Conservation (phyloP, 495 filamentous ascomycete species). For the Tuber indicum region DNA sequence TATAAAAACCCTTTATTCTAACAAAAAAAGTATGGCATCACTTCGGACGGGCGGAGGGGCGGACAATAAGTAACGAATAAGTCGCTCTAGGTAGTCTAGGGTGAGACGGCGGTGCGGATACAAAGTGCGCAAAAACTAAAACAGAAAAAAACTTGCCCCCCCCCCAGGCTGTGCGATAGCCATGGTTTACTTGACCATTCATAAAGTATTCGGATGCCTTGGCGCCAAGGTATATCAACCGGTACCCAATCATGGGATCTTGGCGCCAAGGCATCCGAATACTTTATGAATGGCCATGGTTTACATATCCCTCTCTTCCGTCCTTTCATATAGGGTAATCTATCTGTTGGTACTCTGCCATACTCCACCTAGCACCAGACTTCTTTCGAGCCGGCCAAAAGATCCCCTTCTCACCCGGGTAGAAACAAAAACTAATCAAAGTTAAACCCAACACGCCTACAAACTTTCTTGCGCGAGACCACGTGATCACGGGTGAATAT, state of each 20-base stretch:
- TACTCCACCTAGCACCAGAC: neutral
- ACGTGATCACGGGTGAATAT: neutral
- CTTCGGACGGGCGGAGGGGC: neutral
- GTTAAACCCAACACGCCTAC: neutral
- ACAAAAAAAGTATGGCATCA: neutral
- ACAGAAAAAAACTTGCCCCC: neutral
- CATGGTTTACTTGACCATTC: no score
- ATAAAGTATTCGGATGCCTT: no score
- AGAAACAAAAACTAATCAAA: neutral
- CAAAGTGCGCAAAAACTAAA: neutral
- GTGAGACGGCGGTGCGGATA: neutral
- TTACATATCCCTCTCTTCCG: neutral
- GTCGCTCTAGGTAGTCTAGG: neutral
- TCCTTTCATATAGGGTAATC: neutral
- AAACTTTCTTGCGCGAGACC: neutral
- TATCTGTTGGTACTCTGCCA: neutral
- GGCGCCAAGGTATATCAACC: no score
- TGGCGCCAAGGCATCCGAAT: no score
- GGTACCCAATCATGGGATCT: no score
- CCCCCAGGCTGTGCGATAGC: neutral
- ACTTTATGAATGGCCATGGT: no score
- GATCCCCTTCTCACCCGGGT: neutral
- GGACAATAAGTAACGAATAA: no score
- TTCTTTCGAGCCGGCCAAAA: neutral
- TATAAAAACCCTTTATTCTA: neutral